Evolutionary conservation across 2,329 filamentous ascomycete species (phyloP).

Genomic region (Waltergamsia citrina): DNA sequence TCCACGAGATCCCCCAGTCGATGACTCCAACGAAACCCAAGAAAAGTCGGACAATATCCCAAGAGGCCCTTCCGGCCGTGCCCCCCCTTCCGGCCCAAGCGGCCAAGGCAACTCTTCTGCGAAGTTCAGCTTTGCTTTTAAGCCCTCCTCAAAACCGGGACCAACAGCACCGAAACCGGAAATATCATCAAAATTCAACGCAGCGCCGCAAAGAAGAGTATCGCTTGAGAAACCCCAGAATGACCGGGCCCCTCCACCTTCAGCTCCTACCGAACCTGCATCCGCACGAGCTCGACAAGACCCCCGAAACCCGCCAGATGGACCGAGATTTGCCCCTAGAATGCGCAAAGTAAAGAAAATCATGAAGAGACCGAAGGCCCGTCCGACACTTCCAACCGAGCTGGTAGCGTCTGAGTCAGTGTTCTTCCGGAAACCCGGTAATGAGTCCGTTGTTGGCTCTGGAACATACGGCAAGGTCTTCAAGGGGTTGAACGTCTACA

Average conservation of each 20-base stretch:
- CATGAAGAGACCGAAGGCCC: constrained; percentile 60
- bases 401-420: constrained; percentile 76
- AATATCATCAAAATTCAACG: constrained; percentile 61
- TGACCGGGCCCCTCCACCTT: constrained; percentile 37
- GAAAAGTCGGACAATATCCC: constrained; percentile 26
- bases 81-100: constrained; percentile 45
- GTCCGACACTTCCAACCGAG: constrained; percentile 62
- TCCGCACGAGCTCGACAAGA: constrained; percentile 32
- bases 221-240: constrained; percentile 11
- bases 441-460: constrained; percentile 91
- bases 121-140: constrained; percentile 95
- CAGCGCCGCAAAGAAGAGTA: constrained; percentile 40
- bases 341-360: constrained; percentile 58
- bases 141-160: constrained; percentile 54
- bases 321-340: constrained; percentile 30
- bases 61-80: constrained; percentile 45
- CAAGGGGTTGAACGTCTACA: constrained; percentile 90
- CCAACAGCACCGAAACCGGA: constrained; percentile 52
- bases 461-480: constrained; percentile 95
- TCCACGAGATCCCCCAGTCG: too few relatives aligned
- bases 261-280: constrained; percentile 44
- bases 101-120: constrained; percentile 36
- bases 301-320: constrained; percentile 17
- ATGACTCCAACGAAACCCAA: too few relatives aligned
- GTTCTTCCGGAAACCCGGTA: constrained; percentile 92